Conservation (phyloP, 2,329 filamentous ascomycete species). For the Metarhizium humberi region DNA sequence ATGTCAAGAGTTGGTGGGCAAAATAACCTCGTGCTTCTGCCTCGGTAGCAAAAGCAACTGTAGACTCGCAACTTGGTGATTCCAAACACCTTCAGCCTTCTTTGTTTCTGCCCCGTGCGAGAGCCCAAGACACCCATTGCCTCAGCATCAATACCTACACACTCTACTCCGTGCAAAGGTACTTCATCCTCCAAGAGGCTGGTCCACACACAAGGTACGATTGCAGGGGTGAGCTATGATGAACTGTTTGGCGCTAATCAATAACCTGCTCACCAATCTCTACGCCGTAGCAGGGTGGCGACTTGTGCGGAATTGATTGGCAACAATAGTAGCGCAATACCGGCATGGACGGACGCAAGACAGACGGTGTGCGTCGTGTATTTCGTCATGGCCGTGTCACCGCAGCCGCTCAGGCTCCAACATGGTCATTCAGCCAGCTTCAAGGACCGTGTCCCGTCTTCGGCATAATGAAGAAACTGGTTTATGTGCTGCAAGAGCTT, state of each 20-base stretch:
- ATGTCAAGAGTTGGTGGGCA: too few species aligned
- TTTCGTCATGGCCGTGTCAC: background rate
- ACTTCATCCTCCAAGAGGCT: background rate
- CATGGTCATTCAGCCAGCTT: background rate
- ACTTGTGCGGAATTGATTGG: background rate
- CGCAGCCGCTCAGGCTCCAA: background rate
- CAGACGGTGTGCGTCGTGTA: background rate
- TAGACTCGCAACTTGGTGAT: background rate
- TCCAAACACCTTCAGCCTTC: too few species aligned
- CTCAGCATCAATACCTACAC: background rate
- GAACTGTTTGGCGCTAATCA: slow-evolving; percentile 2
- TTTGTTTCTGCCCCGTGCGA: too few species aligned
- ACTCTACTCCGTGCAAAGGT: too few species aligned
- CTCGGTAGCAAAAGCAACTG: background rate
- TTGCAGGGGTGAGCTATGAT: slow-evolving; percentile 2
- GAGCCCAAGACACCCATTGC: background rate
- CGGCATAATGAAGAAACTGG: background rate
- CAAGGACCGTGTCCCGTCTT: background rate
- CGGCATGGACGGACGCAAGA: too few species aligned
- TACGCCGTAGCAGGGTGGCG: background rate
- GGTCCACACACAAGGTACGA: background rate
- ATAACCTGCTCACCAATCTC: background rate
- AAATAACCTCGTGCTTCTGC: too few species aligned
- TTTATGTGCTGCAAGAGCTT: too few species aligned
- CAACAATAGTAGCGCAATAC: too few species aligned